Conservation (phyloP, 1,284 basidiomycete species). For the Apiotrichum laibachii region DNA sequence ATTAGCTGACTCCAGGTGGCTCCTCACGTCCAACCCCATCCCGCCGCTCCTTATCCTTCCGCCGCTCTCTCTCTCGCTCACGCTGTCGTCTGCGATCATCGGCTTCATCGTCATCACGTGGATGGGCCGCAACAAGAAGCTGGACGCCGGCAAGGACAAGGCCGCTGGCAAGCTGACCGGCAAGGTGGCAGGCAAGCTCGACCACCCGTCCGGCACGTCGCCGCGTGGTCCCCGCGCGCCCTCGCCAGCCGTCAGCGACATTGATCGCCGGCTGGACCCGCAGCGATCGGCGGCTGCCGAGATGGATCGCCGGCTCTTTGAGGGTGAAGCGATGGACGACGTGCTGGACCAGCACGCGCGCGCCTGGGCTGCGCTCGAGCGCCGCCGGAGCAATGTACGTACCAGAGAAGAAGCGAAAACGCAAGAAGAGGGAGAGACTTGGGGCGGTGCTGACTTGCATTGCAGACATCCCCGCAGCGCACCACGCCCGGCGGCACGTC, state of each 20-base stretch:
- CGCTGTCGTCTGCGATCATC: conserved; percentile 40
- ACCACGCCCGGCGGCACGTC: neutral
- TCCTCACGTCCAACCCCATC: conserved; percentile 42
- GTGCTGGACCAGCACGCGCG: neutral
- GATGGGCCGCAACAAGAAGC: conserved; percentile 4
- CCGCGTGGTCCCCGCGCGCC: too few species aligned
- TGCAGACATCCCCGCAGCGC: neutral
- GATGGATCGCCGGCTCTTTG: neutral
- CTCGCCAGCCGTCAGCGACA: too few species aligned
- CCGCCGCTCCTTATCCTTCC: conserved; percentile 46
- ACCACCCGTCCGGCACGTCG: neutral
- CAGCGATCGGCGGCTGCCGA: neutral
- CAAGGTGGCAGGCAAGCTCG: neutral
- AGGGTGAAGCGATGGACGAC: neutral
- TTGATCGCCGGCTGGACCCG: neutral
- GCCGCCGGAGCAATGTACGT: neutral
- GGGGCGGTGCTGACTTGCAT: neutral
- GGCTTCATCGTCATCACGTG: conserved; percentile 43
- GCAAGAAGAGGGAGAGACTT: too few species aligned
- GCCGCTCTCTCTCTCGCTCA: conserved; percentile 42
- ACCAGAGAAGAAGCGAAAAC: neutral
- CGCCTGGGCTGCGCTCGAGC: conserved; percentile 4
- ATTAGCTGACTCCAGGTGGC: conserved; percentile 24
- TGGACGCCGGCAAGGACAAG: neutral
- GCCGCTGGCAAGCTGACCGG: neutral